These are phyloP conservation scores for Trichosphaerium sp. DNA, from an alignment of 78 protist species.

Conservation along the genomic window DNA sequence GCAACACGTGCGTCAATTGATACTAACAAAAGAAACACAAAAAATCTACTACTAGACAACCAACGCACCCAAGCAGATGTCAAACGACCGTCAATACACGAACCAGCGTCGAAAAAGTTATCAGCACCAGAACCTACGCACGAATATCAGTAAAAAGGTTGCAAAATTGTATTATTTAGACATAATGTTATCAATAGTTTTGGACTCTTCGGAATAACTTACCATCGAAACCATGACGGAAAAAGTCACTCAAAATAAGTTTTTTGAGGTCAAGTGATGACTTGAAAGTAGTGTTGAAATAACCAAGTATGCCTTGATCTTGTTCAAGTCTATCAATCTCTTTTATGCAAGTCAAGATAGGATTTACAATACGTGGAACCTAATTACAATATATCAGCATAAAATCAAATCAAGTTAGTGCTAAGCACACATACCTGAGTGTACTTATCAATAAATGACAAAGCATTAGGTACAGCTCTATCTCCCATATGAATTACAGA, in stretches of 20 bases:
- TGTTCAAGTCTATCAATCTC: slow-evolving; percentile 14
- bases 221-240: slow-evolving; percentile 82
- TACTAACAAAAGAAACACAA: too few species aligned
- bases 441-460: slow-evolving; percentile 92
- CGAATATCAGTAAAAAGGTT: background rate
- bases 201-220: background rate
- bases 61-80: slow-evolving; percentile 91
- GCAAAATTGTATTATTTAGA: background rate
- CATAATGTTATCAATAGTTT: background rate
- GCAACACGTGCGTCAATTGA: too few species aligned
- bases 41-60: too few species aligned
- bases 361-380: slow-evolving; percentile 58
- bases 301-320: background rate
- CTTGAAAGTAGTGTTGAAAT: slow-evolving; percentile 34
- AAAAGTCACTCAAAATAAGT: slow-evolving; percentile 79
- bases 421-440: too few species aligned
- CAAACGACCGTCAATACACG: slow-evolving; percentile 88
- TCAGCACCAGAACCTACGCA: slow-evolving; percentile 71
- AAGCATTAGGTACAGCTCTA: slow-evolving; percentile 90
- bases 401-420: background rate
- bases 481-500: slow-evolving; percentile 90
- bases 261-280: background rate
- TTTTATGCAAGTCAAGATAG: slow-evolving; percentile 45
- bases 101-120: slow-evolving; percentile 90
- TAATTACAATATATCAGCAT: background rate